These are phyloP conservation scores for Auricularia auricula-judae DNA, from an alignment of 768 basidiomycete genomes.

Conservation along the genomic window DNA sequence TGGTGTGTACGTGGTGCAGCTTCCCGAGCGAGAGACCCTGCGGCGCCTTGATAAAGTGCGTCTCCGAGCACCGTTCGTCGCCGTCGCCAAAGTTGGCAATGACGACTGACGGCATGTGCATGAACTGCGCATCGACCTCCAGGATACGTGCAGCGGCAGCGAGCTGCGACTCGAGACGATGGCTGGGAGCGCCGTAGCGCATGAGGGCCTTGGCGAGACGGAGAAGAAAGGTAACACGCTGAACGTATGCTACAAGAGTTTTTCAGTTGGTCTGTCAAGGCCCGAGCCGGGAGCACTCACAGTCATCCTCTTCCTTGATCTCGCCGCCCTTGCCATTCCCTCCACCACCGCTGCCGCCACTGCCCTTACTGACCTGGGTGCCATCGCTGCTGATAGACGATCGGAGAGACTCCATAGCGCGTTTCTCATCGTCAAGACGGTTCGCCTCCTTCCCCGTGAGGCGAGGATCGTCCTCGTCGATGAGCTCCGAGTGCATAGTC, in stretches of 20 bases:
- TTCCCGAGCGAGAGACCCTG: slow-evolving; percentile 74
- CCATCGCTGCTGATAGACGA: too few relatives aligned
- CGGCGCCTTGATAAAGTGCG: slow-evolving; percentile 75
- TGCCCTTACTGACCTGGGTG: not conserved
- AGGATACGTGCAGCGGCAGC: slow-evolving; percentile 68
- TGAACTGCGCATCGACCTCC: slow-evolving; percentile 70
- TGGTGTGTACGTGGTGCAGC: slow-evolving; percentile 67
- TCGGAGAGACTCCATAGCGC: not conserved
- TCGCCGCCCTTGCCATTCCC: not conserved
- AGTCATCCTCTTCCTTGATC: not conserved
- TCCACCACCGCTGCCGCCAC: not conserved
- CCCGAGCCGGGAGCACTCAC: not conserved
- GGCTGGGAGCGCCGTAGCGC: slow-evolving; percentile 89
- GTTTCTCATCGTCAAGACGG: not conserved
- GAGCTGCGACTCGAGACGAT: slow-evolving; percentile 84
- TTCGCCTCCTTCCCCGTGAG: slow-evolving; percentile 17
- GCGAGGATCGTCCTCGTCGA: slow-evolving; percentile 66
- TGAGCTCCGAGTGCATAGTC: slow-evolving; percentile 21
- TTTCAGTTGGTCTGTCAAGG: not conserved
- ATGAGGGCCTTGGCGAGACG: slow-evolving; percentile 81
- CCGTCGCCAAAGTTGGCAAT: slow-evolving; percentile 77
- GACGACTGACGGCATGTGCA: slow-evolving; percentile 68
- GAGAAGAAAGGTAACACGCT: slow-evolving; percentile 61
- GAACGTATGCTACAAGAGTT: slow-evolving; percentile 21
- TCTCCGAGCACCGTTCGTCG: slow-evolving; percentile 68